phyloP scores from a whole-genome alignment of 1,139 yeast species.

The Groenewaldozyma auringiensis region DNA sequence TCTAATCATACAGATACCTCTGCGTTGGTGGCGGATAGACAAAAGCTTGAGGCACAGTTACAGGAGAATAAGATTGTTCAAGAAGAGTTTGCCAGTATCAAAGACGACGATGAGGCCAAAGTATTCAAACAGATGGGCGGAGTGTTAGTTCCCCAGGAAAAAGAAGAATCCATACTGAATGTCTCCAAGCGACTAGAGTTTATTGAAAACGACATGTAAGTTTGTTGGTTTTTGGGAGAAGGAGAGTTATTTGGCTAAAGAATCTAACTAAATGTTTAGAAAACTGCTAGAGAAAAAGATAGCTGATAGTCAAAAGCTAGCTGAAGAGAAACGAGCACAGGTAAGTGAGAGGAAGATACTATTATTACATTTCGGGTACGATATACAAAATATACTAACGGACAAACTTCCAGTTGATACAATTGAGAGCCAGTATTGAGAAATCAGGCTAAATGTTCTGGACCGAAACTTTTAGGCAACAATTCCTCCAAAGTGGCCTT shows the following conservation, averaged over 20 bases:
- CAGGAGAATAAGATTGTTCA: constrained; percentile 93
- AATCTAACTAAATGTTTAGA: constrained; percentile 11
- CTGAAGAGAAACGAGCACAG: constrained; percentile 30
- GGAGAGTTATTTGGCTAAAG: neutral
- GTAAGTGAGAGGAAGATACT: too few relatives aligned
- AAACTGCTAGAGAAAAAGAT: constrained; percentile 32
- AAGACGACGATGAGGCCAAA: constrained; percentile 47
- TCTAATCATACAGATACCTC: constrained; percentile 15
- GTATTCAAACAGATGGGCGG: constrained; percentile 90
- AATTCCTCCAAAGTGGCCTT: constrained; percentile 48
- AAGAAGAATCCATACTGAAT: constrained; percentile 68
- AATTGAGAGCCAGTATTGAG: constrained; percentile 21
- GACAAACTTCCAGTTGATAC: constrained; percentile 19
- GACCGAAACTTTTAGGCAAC: constrained; percentile 82
- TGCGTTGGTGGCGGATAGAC: constrained; percentile 38
- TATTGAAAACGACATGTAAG: constrained; percentile 62
- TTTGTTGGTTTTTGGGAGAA: constrained; percentile 3
- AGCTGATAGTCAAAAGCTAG: constrained; percentile 25
- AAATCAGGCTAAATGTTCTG: constrained; percentile 41
- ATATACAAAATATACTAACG: too few relatives aligned
- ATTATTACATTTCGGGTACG: neutral
- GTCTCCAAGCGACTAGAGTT: constrained; percentile 86
- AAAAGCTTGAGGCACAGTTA: constrained; percentile 52
- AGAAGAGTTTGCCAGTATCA: constrained; percentile 59
- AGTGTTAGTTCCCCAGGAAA: constrained; percentile 81